A percentile compares a stretch with the other conserved stretches of the same genome.
Evolutionary conservation across 305 asterid species (phyloP).

Genomic region (Plantago lanceolata): DNA sequence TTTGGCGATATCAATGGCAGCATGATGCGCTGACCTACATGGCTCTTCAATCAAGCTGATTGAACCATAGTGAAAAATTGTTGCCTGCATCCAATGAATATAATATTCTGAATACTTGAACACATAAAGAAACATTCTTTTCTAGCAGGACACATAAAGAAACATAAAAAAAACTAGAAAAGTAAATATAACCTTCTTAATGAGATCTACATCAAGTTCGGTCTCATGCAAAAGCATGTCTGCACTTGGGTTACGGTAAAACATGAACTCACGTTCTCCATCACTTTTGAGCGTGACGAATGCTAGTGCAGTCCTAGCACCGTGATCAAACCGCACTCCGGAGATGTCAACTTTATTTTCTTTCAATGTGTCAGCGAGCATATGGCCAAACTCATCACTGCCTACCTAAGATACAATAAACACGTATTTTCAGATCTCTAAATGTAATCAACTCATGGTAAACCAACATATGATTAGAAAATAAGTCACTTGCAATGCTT

Average conservation of each 20-base stretch:
- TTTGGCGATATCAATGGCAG: slow-evolving; percentile 75
- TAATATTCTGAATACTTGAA: slow-evolving; percentile 15
- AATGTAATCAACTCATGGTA: background rate
- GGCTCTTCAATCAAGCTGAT: slow-evolving; percentile 90
- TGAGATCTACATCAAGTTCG: slow-evolving; percentile 62
- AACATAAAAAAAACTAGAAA: slow-evolving; percentile 8
- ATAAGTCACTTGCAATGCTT: slow-evolving; percentile 5
- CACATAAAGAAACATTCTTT: slow-evolving; percentile 15
- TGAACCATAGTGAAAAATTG: slow-evolving; percentile 87
- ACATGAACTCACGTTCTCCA: slow-evolving; percentile 94
- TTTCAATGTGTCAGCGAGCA: slow-evolving; percentile 73
- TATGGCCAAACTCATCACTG: slow-evolving; percentile 77
- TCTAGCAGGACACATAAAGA: background rate
- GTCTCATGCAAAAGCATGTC: slow-evolving; percentile 81
- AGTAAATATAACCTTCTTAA: slow-evolving; percentile 53
- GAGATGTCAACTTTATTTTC: slow-evolving; percentile 72
- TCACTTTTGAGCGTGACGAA: slow-evolving; percentile 82
- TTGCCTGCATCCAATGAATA: slow-evolving; percentile 48
- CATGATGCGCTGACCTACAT: slow-evolving; percentile 68
- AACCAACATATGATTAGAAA: background rate
- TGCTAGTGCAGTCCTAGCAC: slow-evolving; percentile 84
- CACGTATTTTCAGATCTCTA: slow-evolving; percentile 14
- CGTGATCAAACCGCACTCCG: slow-evolving; percentile 70
- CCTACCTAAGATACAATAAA: slow-evolving; percentile 58
- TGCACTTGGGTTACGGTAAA: slow-evolving; percentile 86